A percentile compares a stretch with the other conserved stretches of the same genome.
Evolutionary conservation across 1,284 basidiomycete species (phyloP).

Genomic region (Bjerkandera adusta): DNA sequence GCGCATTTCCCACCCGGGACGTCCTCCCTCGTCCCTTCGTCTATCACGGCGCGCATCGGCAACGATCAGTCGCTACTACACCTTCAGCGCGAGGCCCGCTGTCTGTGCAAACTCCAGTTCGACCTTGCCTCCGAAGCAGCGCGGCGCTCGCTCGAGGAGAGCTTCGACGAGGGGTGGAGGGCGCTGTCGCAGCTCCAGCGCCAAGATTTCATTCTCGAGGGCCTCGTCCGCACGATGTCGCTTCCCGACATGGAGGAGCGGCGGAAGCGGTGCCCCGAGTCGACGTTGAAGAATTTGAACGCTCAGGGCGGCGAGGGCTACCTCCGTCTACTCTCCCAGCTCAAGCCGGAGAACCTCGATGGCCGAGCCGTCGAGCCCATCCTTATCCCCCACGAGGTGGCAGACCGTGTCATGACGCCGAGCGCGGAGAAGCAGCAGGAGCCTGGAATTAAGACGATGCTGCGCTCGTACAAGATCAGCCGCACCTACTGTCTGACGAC

Average conservation of each 20-base stretch:
- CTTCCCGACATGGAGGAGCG: slow-evolving; percentile 9
- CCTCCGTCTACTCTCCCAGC: not conserved
- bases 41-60: not conserved
- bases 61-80: not conserved
- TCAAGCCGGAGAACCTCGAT: not conserved
- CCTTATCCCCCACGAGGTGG: slow-evolving; percentile 3
- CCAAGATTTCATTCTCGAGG: slow-evolving; percentile 6
- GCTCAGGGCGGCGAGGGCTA: slow-evolving; percentile 3
- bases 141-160: slow-evolving; percentile 3
- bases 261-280: slow-evolving; percentile 7
- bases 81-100: not conserved
- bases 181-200: not conserved
- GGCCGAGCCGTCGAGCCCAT: not conserved
- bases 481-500: slow-evolving; percentile 6
- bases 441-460: not conserved
- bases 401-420: slow-evolving; percentile 1
- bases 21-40: not conserved
- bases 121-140: not conserved
- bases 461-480: not conserved
- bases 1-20: not conserved
- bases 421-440: not conserved
- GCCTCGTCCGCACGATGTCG: slow-evolving; percentile 4
- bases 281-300: not conserved
- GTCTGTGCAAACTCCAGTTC: slow-evolving; percentile 1
- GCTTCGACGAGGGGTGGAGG: slow-evolving; percentile 7